Evolutionary conservation across 495 filamentous ascomycete species (phyloP).

Genomic region (Parachaetomium inaequale): DNA sequence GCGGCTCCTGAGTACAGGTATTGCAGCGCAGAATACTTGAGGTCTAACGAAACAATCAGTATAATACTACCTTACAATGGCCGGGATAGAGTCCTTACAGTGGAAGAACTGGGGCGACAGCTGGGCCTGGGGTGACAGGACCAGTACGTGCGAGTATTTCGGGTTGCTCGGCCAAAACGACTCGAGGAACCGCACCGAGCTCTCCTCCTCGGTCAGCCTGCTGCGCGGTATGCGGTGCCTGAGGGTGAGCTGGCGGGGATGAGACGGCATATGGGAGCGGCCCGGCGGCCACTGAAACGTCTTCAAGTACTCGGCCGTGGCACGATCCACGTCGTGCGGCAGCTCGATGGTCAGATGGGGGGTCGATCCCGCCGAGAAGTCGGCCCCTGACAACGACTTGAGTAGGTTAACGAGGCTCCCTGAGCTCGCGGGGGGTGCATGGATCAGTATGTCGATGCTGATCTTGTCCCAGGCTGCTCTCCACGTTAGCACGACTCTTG

Average conservation of each 20-base stretch:
- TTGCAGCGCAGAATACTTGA: constrained; percentile 68
- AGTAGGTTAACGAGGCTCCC: constrained; percentile 71
- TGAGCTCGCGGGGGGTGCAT: constrained; percentile 62
- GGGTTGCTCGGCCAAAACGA: constrained; percentile 71
- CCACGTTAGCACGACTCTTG: constrained; percentile 17
- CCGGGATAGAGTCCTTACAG: constrained; percentile 44
- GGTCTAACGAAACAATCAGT: constrained; percentile 30
- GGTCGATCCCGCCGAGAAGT: constrained; percentile 60
- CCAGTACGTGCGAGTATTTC: constrained; percentile 62
- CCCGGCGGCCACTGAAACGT: constrained; percentile 61
- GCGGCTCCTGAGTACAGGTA: constrained; percentile 64
- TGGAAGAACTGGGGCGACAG: constrained; percentile 73
- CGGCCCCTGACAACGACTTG: constrained; percentile 65
- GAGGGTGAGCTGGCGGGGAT: constrained; percentile 56
- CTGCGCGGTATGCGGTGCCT: constrained; percentile 62
- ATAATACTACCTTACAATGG: not conserved
- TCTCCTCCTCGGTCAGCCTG: constrained; percentile 55
- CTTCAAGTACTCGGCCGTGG: constrained; percentile 57
- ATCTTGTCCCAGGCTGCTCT: constrained; percentile 67
- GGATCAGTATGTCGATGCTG: constrained; percentile 71
- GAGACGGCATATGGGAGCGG: constrained; percentile 35
- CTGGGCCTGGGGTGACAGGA: constrained; percentile 73
- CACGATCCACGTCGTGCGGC: constrained; percentile 59
- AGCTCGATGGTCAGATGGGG: constrained; percentile 80
- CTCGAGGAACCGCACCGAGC: constrained; percentile 69